A percentile compares a stretch with the other conserved stretches of the same genome.
These are phyloP conservation scores for Iodosphaeria phyllophila DNA, from an alignment of 2,329 filamentous ascomycete species.

Conservation along the genomic window DNA sequence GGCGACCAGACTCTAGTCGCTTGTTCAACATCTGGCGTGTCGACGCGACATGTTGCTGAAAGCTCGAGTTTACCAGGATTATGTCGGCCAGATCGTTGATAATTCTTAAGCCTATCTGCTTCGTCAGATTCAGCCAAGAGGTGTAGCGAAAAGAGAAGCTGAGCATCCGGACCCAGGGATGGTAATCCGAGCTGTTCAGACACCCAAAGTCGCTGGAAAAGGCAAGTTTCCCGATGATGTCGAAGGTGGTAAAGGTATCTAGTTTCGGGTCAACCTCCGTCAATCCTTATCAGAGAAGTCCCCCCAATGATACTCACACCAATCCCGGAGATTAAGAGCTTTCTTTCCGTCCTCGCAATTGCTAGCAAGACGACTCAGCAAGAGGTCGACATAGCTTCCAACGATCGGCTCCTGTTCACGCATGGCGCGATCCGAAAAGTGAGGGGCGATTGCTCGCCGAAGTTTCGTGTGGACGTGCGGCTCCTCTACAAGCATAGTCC, in stretches of 20 bases:
- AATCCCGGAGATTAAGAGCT: conserved; percentile 16
- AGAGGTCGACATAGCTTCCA: conserved; percentile 16
- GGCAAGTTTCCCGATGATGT: conserved; percentile 25
- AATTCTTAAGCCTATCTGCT: too few relatives aligned
- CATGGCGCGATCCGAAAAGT: conserved; percentile 20
- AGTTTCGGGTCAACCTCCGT: too few relatives aligned
- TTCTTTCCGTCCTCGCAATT: conserved; percentile 5
- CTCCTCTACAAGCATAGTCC: too few relatives aligned
- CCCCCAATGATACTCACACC: too few relatives aligned
- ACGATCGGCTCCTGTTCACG: conserved; percentile 22
- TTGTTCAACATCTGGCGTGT: too few relatives aligned
- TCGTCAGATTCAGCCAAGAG: too few relatives aligned
- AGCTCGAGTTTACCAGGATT: too few relatives aligned
- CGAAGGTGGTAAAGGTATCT: conserved; percentile 22
- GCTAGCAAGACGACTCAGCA: conserved; percentile 13
- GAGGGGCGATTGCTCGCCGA: conserved; percentile 18
- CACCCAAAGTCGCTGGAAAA: conserved; percentile 23
- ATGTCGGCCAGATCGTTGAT: too few relatives aligned
- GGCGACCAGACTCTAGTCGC: too few relatives aligned
- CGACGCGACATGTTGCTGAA: too few relatives aligned
- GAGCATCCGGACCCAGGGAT: conserved; percentile 17
- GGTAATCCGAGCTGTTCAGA: conserved; percentile 14
- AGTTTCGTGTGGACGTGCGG: conserved; percentile 15
- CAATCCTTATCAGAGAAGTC: too few relatives aligned
- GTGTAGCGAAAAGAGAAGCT: conserved; percentile 10